phyloP scores from a whole-genome alignment of 208 protist species.

The Herpetomonas samuelpessoai region DNA sequence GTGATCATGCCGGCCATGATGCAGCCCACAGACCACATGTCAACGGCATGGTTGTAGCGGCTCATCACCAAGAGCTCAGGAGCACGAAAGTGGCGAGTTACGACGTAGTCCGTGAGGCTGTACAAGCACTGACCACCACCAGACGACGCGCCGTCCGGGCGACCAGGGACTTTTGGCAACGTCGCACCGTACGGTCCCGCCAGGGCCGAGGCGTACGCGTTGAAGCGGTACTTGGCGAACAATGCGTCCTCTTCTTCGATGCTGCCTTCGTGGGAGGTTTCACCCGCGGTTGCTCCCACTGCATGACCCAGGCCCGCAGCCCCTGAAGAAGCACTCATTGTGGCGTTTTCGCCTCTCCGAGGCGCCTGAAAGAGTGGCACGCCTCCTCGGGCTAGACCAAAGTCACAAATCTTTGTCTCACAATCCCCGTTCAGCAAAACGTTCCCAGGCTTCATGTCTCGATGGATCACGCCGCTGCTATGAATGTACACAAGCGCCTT shows the following conservation, averaged over 20 bases:
- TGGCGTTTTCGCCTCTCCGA: neutral
- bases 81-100: conserved; percentile 97
- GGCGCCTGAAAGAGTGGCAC: conserved; percentile 16
- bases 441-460: conserved; percentile 83
- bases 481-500: conserved; percentile 78
- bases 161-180: neutral
- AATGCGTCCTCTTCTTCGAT: neutral
- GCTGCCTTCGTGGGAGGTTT: conserved; percentile 8
- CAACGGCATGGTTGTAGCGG: conserved; percentile 92
- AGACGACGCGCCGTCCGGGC: neutral
- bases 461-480: conserved; percentile 63
- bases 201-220: neutral
- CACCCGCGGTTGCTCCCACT: too few relatives aligned
- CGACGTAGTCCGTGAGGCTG: conserved; percentile 92
- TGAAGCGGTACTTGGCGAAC: conserved; percentile 2
- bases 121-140: conserved; percentile 16
- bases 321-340: neutral
- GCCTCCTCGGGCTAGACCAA: conserved; percentile 64
- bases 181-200: too few relatives aligned
- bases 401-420: conserved; percentile 71
- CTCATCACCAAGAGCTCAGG: conserved; percentile 94
- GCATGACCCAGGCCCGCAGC: too few relatives aligned
- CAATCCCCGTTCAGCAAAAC: conserved; percentile 66
- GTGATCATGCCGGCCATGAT: conserved; percentile 87
- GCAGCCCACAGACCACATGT: conserved; percentile 69